Evolutionary conservation across 1,284 basidiomycete species (phyloP), one percentile per base, ranked within the genome.

Genomic region (Ceratobasidium sp.): DNA sequence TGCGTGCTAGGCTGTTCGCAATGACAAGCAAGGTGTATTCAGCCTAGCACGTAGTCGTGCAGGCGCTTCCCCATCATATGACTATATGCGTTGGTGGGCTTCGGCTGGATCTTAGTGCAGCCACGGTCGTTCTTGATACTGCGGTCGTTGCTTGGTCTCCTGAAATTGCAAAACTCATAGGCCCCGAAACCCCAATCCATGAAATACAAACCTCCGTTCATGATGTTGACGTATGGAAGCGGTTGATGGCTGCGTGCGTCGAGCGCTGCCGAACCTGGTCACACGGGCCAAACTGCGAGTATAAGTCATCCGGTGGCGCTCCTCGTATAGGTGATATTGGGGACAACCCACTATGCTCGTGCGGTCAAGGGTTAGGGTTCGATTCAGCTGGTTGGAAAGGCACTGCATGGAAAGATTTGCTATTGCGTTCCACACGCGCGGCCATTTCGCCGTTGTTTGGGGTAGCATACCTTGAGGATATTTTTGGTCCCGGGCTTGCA

Each of bases 391-490:
- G 42, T 3, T 72, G 70, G 55, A 72, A 61, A 23, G 56, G 44
- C 3, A 18, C 42, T 28, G 39, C 40, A 5, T 72, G 55, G 70
- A 15, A 46, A 26, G n/a, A 26, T 28, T n/a, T 72, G 23, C 13
- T 72, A 20, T 40, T 56, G 5, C 49, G 46, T 23, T 39, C 20
- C n/a, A 61, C 70, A 15, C 33, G 56, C 20, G 70, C 70, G 12
- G 55, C 70, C n/a, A 75, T 75, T 15, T 63, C 71, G 3, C 71
- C 71, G 2, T 20, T 75, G 18, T 75, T 75, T 53, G 60, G 60
- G 12, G 71, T 64, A 3, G 33, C 71, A 40, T 64, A 64, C 39
- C 46, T 75, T 9, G 71, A 75, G 26, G 28, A 13, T 2, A 39
- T 75, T 20, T 12, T 51, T 53, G 71, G 71, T 12, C 71, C 60